Evolutionary conservation across 1,284 basidiomycete species (phyloP).

Genomic region (Cryptococcus hybrid): DNA sequence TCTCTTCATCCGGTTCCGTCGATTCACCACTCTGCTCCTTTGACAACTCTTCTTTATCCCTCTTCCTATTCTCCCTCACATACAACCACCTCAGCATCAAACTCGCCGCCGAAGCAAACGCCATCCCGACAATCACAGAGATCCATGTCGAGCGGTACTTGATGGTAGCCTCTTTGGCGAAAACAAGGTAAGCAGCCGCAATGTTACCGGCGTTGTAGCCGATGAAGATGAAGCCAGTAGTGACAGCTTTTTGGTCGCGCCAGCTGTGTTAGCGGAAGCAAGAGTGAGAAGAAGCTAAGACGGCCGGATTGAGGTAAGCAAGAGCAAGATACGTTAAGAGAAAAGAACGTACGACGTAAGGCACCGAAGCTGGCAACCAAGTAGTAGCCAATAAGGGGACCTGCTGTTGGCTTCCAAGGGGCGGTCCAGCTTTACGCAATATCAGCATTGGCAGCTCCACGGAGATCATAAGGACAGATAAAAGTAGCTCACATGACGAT

Average conservation of each 20-base stretch:
- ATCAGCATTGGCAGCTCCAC: not conserved
- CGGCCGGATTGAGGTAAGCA: no score
- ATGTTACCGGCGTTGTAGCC: slow-evolving; percentile 51
- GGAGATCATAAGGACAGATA: not conserved
- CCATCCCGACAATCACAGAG: slow-evolving; percentile 50
- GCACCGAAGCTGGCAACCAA: slow-evolving; percentile 32
- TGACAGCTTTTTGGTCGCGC: slow-evolving; percentile 53
- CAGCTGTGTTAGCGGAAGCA: slow-evolving; percentile 52
- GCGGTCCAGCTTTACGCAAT: slow-evolving; percentile 47
- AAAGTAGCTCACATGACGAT: slow-evolving; percentile 26
- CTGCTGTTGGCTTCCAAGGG: slow-evolving; percentile 50
- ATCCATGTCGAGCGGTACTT: slow-evolving; percentile 55
- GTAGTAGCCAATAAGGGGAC: slow-evolving; percentile 53
- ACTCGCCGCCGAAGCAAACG: slow-evolving; percentile 31
- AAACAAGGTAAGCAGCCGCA: slow-evolving; percentile 47
- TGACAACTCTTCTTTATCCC: slow-evolving; percentile 9
- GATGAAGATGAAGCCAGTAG: slow-evolving; percentile 49
- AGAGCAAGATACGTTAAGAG: not conserved
- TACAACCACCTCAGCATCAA: slow-evolving; percentile 43
- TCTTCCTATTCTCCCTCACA: slow-evolving; percentile 41
- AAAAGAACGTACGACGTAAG: slow-evolving; percentile 4
- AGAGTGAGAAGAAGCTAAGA: slow-evolving; percentile 44
- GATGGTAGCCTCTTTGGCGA: slow-evolving; percentile 35
- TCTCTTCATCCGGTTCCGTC: slow-evolving; percentile 5
- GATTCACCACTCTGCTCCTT: not conserved